Conservation (phyloP, 108 stramenopile genomes). For the Cyclotella distinguenda region DNA sequence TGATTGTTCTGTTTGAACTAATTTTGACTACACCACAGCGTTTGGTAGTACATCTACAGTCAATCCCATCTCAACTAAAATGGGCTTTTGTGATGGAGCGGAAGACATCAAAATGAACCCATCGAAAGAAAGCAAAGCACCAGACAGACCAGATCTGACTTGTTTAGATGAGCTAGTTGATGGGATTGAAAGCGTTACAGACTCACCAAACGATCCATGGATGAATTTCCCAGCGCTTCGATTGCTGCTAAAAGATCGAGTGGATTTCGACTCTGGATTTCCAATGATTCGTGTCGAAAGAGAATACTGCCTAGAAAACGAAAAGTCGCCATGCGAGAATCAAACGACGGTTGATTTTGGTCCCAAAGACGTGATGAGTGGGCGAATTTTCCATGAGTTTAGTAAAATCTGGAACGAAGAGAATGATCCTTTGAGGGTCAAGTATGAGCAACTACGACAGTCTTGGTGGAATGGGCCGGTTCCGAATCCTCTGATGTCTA, state of each 20-base stretch:
- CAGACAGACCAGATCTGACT: slow-evolving; percentile 45
- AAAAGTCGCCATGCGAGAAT: slow-evolving; percentile 46
- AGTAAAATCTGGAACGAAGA: slow-evolving; percentile 72
- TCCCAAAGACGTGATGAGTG: slow-evolving; percentile 57
- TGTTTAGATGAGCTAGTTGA: slow-evolving; percentile 73
- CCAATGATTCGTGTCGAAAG: slow-evolving; percentile 63
- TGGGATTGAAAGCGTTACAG: slow-evolving; percentile 54
- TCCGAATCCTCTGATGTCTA: slow-evolving; percentile 65
- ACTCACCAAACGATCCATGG: slow-evolving; percentile 62
- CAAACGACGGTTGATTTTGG: slow-evolving; percentile 19
- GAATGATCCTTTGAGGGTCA: slow-evolving; percentile 62
- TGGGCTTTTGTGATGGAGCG: slow-evolving; percentile 38
- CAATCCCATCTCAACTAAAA: slow-evolving; percentile 74
- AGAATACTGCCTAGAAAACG: slow-evolving; percentile 50
- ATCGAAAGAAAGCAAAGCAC: slow-evolving; percentile 16
- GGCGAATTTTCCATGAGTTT: slow-evolving; percentile 63
- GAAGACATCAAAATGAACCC: not conserved
- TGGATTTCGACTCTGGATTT: slow-evolving; percentile 73
- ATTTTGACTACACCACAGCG: slow-evolving; percentile 22
- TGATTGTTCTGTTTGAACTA: not conserved
- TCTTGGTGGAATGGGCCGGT: slow-evolving; percentile 63
- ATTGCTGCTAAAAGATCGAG: slow-evolving; percentile 57
- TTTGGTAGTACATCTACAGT: slow-evolving; percentile 83
- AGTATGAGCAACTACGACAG: slow-evolving; percentile 67
- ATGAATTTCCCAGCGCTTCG: slow-evolving; percentile 63